phyloP scores from a whole-genome alignment of 1,284 basidiomycete genomes.

The Pseudozyma pruni region DNA sequence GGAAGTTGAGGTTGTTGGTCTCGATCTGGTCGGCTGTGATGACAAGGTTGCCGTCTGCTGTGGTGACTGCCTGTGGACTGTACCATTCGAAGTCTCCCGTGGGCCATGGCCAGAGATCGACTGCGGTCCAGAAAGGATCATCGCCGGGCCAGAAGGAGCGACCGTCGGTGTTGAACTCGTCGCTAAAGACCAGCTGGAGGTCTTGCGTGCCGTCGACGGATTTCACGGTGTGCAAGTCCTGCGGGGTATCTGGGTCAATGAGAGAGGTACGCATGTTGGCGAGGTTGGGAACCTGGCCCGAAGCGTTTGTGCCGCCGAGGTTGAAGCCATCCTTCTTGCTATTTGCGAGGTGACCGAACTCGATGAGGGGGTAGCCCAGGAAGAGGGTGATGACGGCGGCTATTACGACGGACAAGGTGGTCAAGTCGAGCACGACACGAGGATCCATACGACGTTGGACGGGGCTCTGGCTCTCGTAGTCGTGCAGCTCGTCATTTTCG shows the following conservation, averaged over 20 bases:
- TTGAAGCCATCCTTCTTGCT: slow-evolving; percentile 43
- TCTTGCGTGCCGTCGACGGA: slow-evolving; percentile 70
- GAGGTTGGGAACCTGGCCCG: slow-evolving; percentile 56
- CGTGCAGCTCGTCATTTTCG: slow-evolving; percentile 49
- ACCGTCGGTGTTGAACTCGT: slow-evolving; percentile 67
- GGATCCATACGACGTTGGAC: slow-evolving; percentile 28
- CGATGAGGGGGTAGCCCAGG: slow-evolving; percentile 80
- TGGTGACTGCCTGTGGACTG: slow-evolving; percentile 83
- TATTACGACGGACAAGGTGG: slow-evolving; percentile 69
- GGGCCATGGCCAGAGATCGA: slow-evolving; percentile 77
- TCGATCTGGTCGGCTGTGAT: slow-evolving; percentile 72
- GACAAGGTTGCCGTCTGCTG: slow-evolving; percentile 79
- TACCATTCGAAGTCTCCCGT: slow-evolving; percentile 70
- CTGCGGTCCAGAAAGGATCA: slow-evolving; percentile 79
- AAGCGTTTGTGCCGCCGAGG: slow-evolving; percentile 56
- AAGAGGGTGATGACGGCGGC: slow-evolving; percentile 75
- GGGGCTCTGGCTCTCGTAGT: slow-evolving; percentile 34
- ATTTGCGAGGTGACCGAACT: slow-evolving; percentile 8
- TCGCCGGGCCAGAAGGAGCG: slow-evolving; percentile 73
- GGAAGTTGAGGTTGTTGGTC: slow-evolving; percentile 75
- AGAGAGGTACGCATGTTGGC: slow-evolving; percentile 42
- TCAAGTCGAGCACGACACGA: slow-evolving; percentile 34
- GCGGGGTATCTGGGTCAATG: slow-evolving; percentile 69
- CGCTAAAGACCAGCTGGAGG: slow-evolving; percentile 66
- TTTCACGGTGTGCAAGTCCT: slow-evolving; percentile 28